Percentiles rank a stretch among this genome's conserved stretches.
Conservation (phyloP, 2,329 filamentous ascomycete genomes). For the Ophiostoma australiae region DNA sequence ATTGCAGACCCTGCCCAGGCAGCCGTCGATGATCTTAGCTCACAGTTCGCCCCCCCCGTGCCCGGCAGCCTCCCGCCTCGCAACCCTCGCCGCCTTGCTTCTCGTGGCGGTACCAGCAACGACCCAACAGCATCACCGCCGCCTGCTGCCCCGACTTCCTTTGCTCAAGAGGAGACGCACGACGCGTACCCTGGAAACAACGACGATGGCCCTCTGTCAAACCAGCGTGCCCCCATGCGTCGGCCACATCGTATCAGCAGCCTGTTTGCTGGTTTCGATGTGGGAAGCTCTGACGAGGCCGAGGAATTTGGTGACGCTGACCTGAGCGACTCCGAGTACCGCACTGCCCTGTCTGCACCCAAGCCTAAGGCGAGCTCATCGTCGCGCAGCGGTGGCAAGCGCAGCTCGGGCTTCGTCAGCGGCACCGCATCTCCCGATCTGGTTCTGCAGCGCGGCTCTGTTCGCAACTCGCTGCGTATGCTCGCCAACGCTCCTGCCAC, state of each 20-base stretch:
- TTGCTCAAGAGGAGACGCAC: constrained; percentile 41
- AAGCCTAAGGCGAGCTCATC: constrained; percentile 42
- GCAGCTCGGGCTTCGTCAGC: constrained; percentile 38
- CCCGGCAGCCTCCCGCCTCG: constrained; percentile 53
- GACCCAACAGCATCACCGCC: constrained; percentile 51
- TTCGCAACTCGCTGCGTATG: constrained; percentile 33
- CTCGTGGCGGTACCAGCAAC: constrained; percentile 40
- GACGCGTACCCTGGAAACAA: constrained; percentile 75
- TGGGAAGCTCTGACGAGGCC: constrained; percentile 60
- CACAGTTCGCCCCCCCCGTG: constrained; percentile 37
- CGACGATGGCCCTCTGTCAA: constrained; percentile 68
- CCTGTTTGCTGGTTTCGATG: constrained; percentile 80
- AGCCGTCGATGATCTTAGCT: constrained; percentile 38
- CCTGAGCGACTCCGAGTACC: constrained; percentile 61
- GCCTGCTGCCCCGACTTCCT: constrained; percentile 26
- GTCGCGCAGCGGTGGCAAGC: constrained; percentile 35
- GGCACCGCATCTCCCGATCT: constrained; percentile 42
- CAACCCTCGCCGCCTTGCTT: constrained; percentile 53
- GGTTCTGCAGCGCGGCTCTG: constrained; percentile 21
- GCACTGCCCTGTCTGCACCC: constrained; percentile 61
- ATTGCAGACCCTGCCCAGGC: constrained; percentile 29
- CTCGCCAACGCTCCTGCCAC: constrained; percentile 34
- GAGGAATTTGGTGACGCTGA: constrained; percentile 60
- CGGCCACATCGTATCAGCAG: constrained; percentile 74
- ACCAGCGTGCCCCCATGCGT: constrained; percentile 55